Evolutionary conservation across 2,329 filamentous ascomycete genomes (phyloP), one percentile per base, ranked within the genome.

Genomic region (Fusarium brevicatenulatum): DNA sequence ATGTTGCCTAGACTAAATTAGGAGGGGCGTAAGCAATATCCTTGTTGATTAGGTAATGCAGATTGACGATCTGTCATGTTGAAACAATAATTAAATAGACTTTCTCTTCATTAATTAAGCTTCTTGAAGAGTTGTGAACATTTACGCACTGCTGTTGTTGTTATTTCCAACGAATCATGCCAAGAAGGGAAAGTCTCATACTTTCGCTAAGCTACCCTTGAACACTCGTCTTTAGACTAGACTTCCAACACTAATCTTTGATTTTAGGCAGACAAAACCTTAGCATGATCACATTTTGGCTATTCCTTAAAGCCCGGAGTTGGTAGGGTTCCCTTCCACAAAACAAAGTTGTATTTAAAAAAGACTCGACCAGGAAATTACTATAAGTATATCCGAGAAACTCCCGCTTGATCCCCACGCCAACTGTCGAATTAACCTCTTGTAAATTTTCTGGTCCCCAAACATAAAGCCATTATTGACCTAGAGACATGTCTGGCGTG

Each of bases 11-110:
- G 13, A 23, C 50, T 52, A 46, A 46, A 36, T 46, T 46, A 21
- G 64, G 25, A 15, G 30, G 47, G 28, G 46, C 39, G 47, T 63
- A 25, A 53, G 62, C 62, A 53, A 18, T 18, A 69, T 68, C 66
- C 66, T 46, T 68, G 66, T 12, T 68, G 64, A 63, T 69, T 69
- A 69, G 50, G 50, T 69, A 69, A 68, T 44, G 28, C 19, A 9
- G 23, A 28, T n/a, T 30, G 34, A 30, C 19, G 15, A 9, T 40
- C 9, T 30, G 23, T 54, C 3, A n/a, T 54, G 5, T 13, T 30
- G 8, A 7, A 30, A n/a, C 9, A 28, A 19, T 5, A 18, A n/a
- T 28, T 9, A 13, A 18, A 37, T 23, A 8, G 15, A 2, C 5
- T 28, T 16, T 40, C 2, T 28, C 9, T n/a, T 21, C 10, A 28